phyloP scores from a whole-genome alignment of 768 basidiomycete species.

The Daedaleopsis nitida region DNA sequence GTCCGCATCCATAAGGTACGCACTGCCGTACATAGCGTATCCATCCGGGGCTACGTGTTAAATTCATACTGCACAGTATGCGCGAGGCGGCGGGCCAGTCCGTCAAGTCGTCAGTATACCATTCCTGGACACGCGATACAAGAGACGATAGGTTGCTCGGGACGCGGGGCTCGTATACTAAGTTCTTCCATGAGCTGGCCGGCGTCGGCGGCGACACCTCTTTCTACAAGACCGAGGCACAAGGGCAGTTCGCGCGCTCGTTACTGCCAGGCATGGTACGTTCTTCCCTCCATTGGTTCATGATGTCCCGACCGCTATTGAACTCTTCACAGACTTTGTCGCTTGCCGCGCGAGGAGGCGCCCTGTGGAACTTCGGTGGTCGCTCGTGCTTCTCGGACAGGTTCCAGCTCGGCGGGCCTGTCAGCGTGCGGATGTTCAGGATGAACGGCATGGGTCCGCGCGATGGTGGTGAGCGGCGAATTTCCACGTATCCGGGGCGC shows the following conservation, averaged over 20 bases:
- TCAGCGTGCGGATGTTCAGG: conserved; percentile 77
- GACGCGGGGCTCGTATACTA: conserved; percentile 62
- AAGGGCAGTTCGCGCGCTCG: conserved; percentile 61
- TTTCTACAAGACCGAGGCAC: conserved; percentile 74
- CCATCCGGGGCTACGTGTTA: not conserved
- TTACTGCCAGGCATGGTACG: conserved; percentile 62
- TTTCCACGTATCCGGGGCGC: not conserved
- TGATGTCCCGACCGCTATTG: not conserved
- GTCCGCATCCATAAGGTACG: conserved; percentile 80
- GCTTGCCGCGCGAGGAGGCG: conserved; percentile 68
- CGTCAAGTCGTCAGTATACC: conserved; percentile 81
- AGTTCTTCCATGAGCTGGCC: conserved; percentile 69
- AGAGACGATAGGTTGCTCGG: conserved; percentile 70
- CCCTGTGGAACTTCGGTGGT: conserved; percentile 63
- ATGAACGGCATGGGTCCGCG: conserved; percentile 76
- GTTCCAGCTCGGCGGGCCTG: conserved; percentile 92
- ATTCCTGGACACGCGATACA: conserved; percentile 75
- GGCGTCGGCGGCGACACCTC: conserved; percentile 81
- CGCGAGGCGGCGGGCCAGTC: conserved; percentile 81
- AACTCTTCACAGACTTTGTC: conserved; percentile 63
- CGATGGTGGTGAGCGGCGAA: conserved; percentile 58
- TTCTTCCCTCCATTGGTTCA: conserved; percentile 4
- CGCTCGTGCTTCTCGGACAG: conserved; percentile 75
- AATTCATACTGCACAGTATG: conserved; percentile 51
- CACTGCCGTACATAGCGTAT: not conserved